Conservation (phyloP, 2,329 filamentous ascomycete genomes). For the Ophiobolus disseminans region DNA sequence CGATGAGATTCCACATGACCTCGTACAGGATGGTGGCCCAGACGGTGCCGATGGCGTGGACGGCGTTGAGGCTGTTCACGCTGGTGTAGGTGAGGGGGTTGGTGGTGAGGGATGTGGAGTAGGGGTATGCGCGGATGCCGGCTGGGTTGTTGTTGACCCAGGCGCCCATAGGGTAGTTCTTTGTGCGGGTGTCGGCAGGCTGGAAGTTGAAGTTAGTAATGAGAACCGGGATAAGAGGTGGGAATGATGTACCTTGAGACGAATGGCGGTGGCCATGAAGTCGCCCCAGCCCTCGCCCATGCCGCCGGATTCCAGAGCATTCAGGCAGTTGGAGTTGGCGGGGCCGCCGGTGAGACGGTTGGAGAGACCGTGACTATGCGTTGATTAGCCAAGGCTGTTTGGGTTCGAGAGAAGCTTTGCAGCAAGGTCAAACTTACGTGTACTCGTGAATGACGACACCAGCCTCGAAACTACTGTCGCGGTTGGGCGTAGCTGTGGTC, state of each 20-base stretch:
- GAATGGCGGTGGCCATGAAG: slow-evolving; percentile 62
- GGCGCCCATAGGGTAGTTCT: slow-evolving; percentile 58
- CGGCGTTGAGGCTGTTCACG: slow-evolving; percentile 48
- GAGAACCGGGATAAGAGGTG: too few species aligned
- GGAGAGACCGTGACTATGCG: slow-evolving; percentile 59
- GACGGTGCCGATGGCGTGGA: slow-evolving; percentile 60
- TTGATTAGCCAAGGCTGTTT: too few species aligned
- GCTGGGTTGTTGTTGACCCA: slow-evolving; percentile 56
- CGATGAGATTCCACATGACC: slow-evolving; percentile 65
- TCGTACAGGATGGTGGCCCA: slow-evolving; percentile 64
- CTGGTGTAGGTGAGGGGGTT: slow-evolving; percentile 61
- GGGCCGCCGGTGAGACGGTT: slow-evolving; percentile 67
- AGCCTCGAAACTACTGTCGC: slow-evolving; percentile 65
- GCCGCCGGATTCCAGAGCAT: slow-evolving; percentile 57
- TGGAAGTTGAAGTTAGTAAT: too few species aligned
- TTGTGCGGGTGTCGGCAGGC: slow-evolving; percentile 55
- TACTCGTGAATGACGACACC: slow-evolving; percentile 65
- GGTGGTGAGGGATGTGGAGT: slow-evolving; percentile 59
- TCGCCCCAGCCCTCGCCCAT: slow-evolving; percentile 68
- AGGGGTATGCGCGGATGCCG: slow-evolving; percentile 60
- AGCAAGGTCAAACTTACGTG: too few species aligned
- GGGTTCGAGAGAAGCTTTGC: too few species aligned
- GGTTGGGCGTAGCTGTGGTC: slow-evolving; percentile 55
- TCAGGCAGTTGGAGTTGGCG: slow-evolving; percentile 59
- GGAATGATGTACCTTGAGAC: too few species aligned